These are phyloP conservation scores for Globisporangium camurandrum DNA, from an alignment of 352 stramenopile genomes.

Conservation along the genomic window DNA sequence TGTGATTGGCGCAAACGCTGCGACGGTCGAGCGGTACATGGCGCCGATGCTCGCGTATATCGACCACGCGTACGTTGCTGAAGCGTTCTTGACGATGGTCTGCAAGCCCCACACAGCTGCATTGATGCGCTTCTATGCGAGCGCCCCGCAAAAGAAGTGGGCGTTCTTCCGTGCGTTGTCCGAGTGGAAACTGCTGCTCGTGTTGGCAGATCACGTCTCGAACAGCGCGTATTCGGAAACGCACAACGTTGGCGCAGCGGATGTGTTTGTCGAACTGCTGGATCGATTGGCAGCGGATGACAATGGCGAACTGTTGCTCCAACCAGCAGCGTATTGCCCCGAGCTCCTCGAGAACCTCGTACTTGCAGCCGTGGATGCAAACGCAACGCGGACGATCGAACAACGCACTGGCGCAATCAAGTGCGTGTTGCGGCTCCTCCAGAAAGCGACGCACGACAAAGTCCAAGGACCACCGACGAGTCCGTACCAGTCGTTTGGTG, in stretches of 20 bases:
- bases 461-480: constrained; percentile 71
- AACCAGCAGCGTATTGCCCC: constrained; percentile 75
- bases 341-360: constrained; percentile 83
- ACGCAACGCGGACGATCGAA: constrained; percentile 26
- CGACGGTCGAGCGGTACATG: constrained; percentile 73
- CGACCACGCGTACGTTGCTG: constrained; percentile 74
- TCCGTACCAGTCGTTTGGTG: constrained; percentile 80
- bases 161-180: constrained; percentile 78
- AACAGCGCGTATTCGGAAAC: constrained; percentile 45
- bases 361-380: constrained; percentile 37
- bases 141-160: constrained; percentile 78
- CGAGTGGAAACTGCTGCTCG: constrained; percentile 85
- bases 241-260: constrained; percentile 74
- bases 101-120: constrained; percentile 78
- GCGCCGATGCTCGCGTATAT: constrained; percentile 78
- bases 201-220: constrained; percentile 77
- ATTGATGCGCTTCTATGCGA: constrained; percentile 59
- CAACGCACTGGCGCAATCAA: constrained; percentile 82
- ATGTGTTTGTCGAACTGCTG: constrained; percentile 85
- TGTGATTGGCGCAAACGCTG: constrained; percentile 51
- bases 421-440: constrained; percentile 67
- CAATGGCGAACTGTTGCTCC: constrained; percentile 83
- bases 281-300: constrained; percentile 84
- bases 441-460: constrained; percentile 70
- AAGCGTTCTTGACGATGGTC: constrained; percentile 83